Base-by-base conservation (phyloP, 768 basidiomycete species). In the Inosperma sp. region DNA sequence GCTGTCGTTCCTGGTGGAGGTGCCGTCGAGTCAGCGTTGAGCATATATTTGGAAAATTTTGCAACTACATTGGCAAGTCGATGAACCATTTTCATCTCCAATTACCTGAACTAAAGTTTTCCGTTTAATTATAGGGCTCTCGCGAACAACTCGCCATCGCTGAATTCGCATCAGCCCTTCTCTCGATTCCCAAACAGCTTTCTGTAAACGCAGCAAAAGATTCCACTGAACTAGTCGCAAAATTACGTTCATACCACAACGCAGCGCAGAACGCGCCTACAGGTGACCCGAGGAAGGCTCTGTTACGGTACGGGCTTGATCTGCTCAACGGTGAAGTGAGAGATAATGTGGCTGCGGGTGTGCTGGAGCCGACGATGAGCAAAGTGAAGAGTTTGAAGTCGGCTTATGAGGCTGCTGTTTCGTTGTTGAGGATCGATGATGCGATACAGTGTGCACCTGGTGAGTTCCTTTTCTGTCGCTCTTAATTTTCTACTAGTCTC, bases 161-260 rank as follows among this genome's bases (percentile, higher is more conserved):
- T n/a, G 96, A 99, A 67, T 99, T 99, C 66, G 96, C 96, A 17
- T 76, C 78, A 54, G 88, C 96, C 10, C 77, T 99, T 49, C 76
- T 99, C 34, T 81, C 93, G 13, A 99, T 99, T 59, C 96, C 96
- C 39, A 98, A 98, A 72, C 93, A 88, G 16, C 84, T 99, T 27
- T 86, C 96, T 3, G 89, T 98, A 46, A 99, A 99, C 65, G 96
- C 96, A 34, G 96, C 96, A 33, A 98, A 98, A 63, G 96, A 99
- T 65, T 93, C 94, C 30, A 98, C 95, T 1, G 92, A 97, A 49
- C 82, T 99, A 16, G 93, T 99, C 31, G 94, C 96, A 17, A 97
- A 97, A 70, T 75, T 99, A 42, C 86, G 96, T 44, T 86, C 94
- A 8, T 98, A 94, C 72, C 96, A 99, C 74, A 93, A 93, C 59